These are phyloP conservation scores for Ziziphus jujuba DNA, from an alignment of 306 rosid genomes.

Conservation along the genomic window DNA sequence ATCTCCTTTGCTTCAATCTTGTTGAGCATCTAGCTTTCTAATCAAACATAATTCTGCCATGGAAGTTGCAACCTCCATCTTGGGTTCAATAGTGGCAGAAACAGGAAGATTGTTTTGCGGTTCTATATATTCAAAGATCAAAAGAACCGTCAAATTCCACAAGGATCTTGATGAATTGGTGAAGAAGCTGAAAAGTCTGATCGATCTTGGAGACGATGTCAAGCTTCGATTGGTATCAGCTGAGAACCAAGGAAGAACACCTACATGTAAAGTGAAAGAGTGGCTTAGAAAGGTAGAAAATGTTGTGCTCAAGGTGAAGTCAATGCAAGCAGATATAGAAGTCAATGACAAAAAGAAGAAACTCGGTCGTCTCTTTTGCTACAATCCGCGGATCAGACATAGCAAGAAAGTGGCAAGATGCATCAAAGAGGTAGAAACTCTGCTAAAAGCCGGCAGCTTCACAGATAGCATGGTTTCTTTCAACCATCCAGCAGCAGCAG, in stretches of 20 bases:
- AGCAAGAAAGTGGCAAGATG: neutral
- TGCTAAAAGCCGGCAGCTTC: neutral
- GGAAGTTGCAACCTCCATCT: neutral
- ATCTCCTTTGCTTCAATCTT: neutral
- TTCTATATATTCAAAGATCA: neutral
- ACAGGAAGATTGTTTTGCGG: neutral
- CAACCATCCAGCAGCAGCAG: neutral
- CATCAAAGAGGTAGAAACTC: neutral
- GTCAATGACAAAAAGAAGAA: neutral
- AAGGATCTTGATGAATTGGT: neutral
- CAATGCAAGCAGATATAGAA: neutral
- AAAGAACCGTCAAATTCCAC: neutral
- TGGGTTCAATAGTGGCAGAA: neutral
- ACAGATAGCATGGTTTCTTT: neutral
- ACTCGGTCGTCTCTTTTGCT: neutral
- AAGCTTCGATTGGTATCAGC: neutral
- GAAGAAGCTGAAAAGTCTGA: constrained; percentile 1
- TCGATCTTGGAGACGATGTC: neutral
- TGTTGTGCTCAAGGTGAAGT: neutral
- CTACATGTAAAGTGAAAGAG: neutral
- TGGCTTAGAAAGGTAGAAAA: constrained; percentile 1
- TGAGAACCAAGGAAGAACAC: neutral
- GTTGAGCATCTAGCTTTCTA: neutral
- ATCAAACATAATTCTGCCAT: neutral
- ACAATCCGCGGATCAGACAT: neutral